phyloP scores from a whole-genome alignment of 768 basidiomycete genomes.

The Cystofilobasidium capitatum region DNA sequence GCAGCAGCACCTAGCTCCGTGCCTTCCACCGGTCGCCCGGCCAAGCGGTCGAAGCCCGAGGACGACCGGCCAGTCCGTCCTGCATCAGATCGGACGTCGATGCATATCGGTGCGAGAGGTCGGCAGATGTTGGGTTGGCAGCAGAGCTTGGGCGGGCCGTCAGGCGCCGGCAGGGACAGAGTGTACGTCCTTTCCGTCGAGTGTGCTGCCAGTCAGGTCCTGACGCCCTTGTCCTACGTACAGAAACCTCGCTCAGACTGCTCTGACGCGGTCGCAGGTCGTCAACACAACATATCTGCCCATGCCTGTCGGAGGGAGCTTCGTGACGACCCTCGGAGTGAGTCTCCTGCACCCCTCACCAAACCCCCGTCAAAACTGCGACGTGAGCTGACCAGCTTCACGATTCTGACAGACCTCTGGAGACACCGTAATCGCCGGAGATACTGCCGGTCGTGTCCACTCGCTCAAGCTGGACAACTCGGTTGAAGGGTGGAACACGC shows the following conservation, averaged over 20 bases:
- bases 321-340: slow-evolving; percentile 6
- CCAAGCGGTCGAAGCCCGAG: neutral
- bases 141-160: neutral
- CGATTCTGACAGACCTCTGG: neutral
- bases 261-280: neutral
- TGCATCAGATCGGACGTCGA: neutral
- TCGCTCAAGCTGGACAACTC: slow-evolving; percentile 3
- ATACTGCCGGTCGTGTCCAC: neutral
- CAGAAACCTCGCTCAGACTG: slow-evolving; percentile 9
- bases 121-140: neutral
- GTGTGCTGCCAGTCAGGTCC: neutral
- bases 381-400: neutral
- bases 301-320: neutral
- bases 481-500: neutral
- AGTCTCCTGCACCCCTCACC: neutral
- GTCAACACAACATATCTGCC: slow-evolving; percentile 7
- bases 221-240: no score
- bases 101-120: neutral
- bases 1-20: neutral
- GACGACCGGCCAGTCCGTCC: neutral
- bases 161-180: neutral
- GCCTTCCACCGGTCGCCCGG: neutral
- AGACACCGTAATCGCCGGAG: neutral
- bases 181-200: slow-evolving; percentile 1
- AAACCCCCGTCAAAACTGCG: neutral